These are phyloP conservation scores for Boletus barrowsii DNA, from an alignment of 768 basidiomycete genomes.

Conservation along the genomic window DNA sequence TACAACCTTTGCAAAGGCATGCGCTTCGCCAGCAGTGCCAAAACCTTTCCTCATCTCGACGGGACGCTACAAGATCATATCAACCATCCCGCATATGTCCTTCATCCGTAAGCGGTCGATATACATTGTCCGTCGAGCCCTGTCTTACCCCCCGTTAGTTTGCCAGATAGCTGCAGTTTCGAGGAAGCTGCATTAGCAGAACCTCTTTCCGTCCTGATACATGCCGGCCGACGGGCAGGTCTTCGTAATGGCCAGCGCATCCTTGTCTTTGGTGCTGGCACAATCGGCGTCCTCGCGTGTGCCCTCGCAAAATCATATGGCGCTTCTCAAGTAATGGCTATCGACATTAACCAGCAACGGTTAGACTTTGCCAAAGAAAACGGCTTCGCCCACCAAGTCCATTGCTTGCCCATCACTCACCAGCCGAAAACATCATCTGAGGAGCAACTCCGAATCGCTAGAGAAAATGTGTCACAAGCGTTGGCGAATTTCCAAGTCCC, in stretches of 20 bases:
- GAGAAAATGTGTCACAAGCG: conserved; percentile 50
- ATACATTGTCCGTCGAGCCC: not conserved
- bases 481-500: conserved; percentile 54
- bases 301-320: conserved; percentile 72
- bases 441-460: conserved; percentile 58
- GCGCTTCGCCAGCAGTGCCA: conserved; percentile 87
- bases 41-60: conserved; percentile 90
- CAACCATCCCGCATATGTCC: conserved; percentile 83
- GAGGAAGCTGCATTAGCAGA: conserved; percentile 89
- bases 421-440: conserved; percentile 50
- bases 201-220: conserved; percentile 87
- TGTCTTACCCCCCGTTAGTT: conserved; percentile 38
- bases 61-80: conserved; percentile 86
- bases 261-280: conserved; percentile 88
- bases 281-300: conserved; percentile 90
- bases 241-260: conserved; percentile 59
- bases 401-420: conserved; percentile 54
- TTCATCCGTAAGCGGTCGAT: conserved; percentile 71
- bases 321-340: conserved; percentile 67
- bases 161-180: conserved; percentile 73
- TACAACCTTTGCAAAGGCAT: conserved; percentile 93
- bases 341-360: conserved; percentile 83
- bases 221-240: conserved; percentile 48
- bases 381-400: conserved; percentile 76
- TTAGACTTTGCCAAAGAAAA: conserved; percentile 73